These are phyloP conservation scores for Colletotrichum chlorophyti DNA, from an alignment of 2,329 filamentous ascomycete species.

Conservation along the genomic window DNA sequence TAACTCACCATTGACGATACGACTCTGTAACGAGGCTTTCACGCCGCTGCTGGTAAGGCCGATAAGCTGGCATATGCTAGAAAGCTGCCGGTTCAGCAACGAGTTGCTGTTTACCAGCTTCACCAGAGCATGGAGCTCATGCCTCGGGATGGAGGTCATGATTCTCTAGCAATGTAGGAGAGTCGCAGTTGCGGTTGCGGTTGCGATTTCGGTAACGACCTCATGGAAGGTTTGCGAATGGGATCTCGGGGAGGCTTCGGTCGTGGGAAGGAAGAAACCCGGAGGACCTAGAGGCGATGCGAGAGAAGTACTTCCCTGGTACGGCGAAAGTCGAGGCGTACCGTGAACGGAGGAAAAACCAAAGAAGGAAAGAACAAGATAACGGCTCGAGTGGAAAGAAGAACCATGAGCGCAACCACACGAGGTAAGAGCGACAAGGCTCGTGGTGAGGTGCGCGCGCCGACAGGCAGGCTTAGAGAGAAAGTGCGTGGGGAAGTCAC, in stretches of 20 bases:
- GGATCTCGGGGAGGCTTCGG: slow-evolving; percentile 21
- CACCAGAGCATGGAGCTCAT: slow-evolving; percentile 53
- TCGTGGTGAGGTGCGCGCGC: slow-evolving; percentile 25
- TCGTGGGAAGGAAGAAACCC: not conserved
- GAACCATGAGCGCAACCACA: slow-evolving; percentile 23
- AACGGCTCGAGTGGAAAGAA: slow-evolving; percentile 15
- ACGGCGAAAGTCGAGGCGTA: no score
- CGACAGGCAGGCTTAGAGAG: slow-evolving; percentile 18
- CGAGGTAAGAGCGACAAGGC: slow-evolving; percentile 26
- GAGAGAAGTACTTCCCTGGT: no score
- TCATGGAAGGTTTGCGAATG: slow-evolving; percentile 29
- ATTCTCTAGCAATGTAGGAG: slow-evolving; percentile 21
- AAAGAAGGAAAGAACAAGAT: slow-evolving; percentile 6
- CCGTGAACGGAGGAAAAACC: not conserved
- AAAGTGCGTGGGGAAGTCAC: slow-evolving; percentile 24
- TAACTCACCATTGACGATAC: slow-evolving; percentile 79
- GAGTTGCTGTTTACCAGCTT: slow-evolving; percentile 50
- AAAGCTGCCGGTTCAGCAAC: slow-evolving; percentile 70
- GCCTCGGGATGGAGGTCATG: slow-evolving; percentile 39
- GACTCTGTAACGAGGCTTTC: slow-evolving; percentile 81
- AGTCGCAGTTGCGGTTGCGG: slow-evolving; percentile 11
- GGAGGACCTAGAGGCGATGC: no score
- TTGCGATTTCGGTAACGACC: slow-evolving; percentile 20
- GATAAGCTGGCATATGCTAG: slow-evolving; percentile 77
- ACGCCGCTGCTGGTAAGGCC: slow-evolving; percentile 80